Base-by-base conservation (phyloP, 208 protist genomes). In the Trypanosoma platydactyli region DNA sequence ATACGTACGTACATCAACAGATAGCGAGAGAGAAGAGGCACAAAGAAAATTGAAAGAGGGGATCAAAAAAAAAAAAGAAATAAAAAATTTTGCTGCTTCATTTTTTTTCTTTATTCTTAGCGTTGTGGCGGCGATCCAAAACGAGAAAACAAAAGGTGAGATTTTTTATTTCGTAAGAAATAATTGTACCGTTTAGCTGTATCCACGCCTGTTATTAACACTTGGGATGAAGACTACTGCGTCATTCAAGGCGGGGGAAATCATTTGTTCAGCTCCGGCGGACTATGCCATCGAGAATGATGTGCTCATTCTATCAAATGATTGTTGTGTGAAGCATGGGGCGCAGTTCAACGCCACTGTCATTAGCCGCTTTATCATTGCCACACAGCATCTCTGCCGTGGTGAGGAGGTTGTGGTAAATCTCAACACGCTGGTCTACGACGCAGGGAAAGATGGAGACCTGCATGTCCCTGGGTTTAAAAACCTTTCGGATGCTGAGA, bases 341-440 rank as follows among this genome's bases (percentile, higher is more conserved):
- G 62, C 71, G 5, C 44, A 78, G 35, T 91, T 88, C 52, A 94
- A 94, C 64, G 88, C 77, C 42, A 83, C 83, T 35, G 76, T 94
- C 59, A 84, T 94, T 75, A 87, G 79, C 61, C 73, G 82, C 71
- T 94, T 91, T 50, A 65, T 94, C 55, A 80, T 91, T 38, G 83
- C 88, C 22, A 68, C 79, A 30, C 66, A 80, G 56, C 56, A 76
- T 7, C 45, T 91, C 38, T 20, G 18, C 27, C 56, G 13, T 25
- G 85, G 77, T 50, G 74, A 80, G 5, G 76, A 77, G 42, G 76
- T 94, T 12, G 18, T 77, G 24, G 67, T 91, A 5, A 90, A 91
- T 64, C 71, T 91, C 45, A 91, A 89, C 69, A 67, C 83, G 24
- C 68, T 78, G 52, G 79, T 91, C 50, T 94, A 90, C 73, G 80